Evolutionary conservation across 2,329 filamentous ascomycete genomes (phyloP).

Genomic region (Aphanoascus verrucosus): DNA sequence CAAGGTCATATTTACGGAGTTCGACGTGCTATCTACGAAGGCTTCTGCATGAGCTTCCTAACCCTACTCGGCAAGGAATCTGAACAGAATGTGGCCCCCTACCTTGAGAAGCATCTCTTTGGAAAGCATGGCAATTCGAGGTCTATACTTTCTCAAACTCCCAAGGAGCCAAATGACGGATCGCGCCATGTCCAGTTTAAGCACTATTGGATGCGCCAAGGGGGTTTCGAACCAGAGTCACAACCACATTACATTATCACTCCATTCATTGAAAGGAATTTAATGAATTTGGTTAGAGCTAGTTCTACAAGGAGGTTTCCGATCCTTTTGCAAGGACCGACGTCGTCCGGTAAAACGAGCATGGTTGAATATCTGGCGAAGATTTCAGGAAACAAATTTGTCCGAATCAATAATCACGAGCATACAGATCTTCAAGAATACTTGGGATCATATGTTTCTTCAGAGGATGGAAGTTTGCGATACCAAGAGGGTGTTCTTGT

Average conservation of each 20-base stretch:
- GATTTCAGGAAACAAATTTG: slow-evolving; percentile 89
- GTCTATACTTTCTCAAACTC: slow-evolving; percentile 65
- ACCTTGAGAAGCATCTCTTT: slow-evolving; percentile 72
- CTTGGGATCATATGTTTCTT: slow-evolving; percentile 84
- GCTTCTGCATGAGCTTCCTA: slow-evolving; percentile 95
- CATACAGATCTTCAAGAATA: slow-evolving; percentile 98
- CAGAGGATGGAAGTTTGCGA: slow-evolving; percentile 66
- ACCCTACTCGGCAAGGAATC: slow-evolving; percentile 78
- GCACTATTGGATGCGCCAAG: slow-evolving; percentile 84
- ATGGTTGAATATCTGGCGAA: slow-evolving; percentile 99
- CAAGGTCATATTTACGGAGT: slow-evolving; percentile 77
- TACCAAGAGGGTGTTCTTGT: slow-evolving; percentile 94
- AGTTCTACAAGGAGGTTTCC: slow-evolving; percentile 87
- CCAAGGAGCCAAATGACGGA: slow-evolving; percentile 65
- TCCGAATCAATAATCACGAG: slow-evolving; percentile 98
- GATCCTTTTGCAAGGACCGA: slow-evolving; percentile 90
- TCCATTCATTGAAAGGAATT: slow-evolving; percentile 84
- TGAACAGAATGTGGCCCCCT: slow-evolving; percentile 63
- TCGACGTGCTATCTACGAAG: slow-evolving; percentile 79
- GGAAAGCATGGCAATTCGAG: slow-evolving; percentile 57
- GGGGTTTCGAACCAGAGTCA: slow-evolving; percentile 54
- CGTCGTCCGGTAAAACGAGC: slow-evolving; percentile 94
- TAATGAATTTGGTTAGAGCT: slow-evolving; percentile 87
- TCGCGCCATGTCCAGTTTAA: slow-evolving; percentile 71
- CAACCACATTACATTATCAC: slow-evolving; percentile 93